phyloP scores from a whole-genome alignment of 75 land plant genomes.

The Pinus tabuliformis region DNA sequence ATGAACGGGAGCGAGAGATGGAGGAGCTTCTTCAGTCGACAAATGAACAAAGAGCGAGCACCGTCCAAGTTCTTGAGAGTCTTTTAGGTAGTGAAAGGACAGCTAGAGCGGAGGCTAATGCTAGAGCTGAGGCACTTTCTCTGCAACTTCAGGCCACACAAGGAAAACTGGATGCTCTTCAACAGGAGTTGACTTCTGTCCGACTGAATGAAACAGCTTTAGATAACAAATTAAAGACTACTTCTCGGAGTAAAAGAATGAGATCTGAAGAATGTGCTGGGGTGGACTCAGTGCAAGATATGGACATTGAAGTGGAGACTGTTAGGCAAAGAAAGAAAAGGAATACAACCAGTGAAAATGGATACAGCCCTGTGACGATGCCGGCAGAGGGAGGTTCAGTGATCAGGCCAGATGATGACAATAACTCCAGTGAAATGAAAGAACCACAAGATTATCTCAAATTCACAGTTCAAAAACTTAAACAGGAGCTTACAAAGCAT shows the following conservation, averaged over 20 bases:
- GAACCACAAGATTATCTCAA: constrained; percentile 65
- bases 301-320: constrained; percentile 38
- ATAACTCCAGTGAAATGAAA: constrained; percentile 19
- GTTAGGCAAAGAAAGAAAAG: constrained; percentile 24
- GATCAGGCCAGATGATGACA: constrained; percentile 30
- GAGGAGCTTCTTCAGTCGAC: constrained; percentile 54
- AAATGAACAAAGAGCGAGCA: constrained; percentile 79
- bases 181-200: constrained; percentile 58
- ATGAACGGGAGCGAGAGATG: constrained; percentile 83
- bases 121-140: constrained; percentile 76
- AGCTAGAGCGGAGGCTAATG: constrained; percentile 74
- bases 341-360: constrained; percentile 47
- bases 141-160: constrained; percentile 73
- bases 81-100: constrained; percentile 67
- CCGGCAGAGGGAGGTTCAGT: constrained; percentile 65
- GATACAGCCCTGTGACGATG: constrained; percentile 31
- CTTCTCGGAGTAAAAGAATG: constrained; percentile 56
- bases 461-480: constrained; percentile 73
- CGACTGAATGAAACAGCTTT: constrained; percentile 75
- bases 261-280: constrained; percentile 55
- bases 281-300: constrained; percentile 64
- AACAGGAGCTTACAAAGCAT: constrained; percentile 76
- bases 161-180: constrained; percentile 67
- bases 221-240: constrained; percentile 60
- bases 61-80: constrained; percentile 77